Evolutionary conservation across 306 rosid genomes (phyloP), one percentile per base, ranked within the genome.

Genomic region (Fragaria vesca): DNA sequence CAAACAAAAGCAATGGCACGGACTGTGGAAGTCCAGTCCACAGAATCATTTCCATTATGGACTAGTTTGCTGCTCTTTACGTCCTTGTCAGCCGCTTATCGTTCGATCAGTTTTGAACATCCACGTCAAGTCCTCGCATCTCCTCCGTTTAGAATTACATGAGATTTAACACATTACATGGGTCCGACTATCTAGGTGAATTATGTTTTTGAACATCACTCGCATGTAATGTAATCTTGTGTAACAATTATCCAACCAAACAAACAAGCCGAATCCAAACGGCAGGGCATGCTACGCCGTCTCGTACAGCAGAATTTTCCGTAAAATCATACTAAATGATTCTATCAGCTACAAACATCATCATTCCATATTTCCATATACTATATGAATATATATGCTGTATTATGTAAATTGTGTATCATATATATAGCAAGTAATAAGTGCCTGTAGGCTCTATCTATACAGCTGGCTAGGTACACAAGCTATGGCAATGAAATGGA

Each of bases 131-230:
- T 9, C 88, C 76, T 58, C 71, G 65, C 48, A 13, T 4, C 63
- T 57, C 63, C 74, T 51, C 65, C 13, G 4, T 51, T 30, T 9
- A 43, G 61, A 77, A 70, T 71, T 32, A 73, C 83, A 73, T 82
- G 82, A 82, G 81, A 84, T 86, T 82, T 82, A 77, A 73, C 69
- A 55, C 69, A 6, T 28, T 17, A 51, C 78, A n/a, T 38, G 70
- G 60, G 54, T 8, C 32, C 34, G 34, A 26, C 72, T 28, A 38
- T 38, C 42, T 38, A 4, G 5, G 42, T 5, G 6, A 38, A 38
- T 38, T 38, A 38, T 38, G 42, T 38, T 38, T 38, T 5, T 38
- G 1, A 38, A 38, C 3, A 5, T 38, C 42, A 38, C 42, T 38
- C 6, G 7, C 42, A 38, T 38, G 42, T 0, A 24, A 24, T 24